Evolutionary conservation across 1,284 basidiomycete genomes (phyloP).

Genomic region (Thecaphora thlaspeos): DNA sequence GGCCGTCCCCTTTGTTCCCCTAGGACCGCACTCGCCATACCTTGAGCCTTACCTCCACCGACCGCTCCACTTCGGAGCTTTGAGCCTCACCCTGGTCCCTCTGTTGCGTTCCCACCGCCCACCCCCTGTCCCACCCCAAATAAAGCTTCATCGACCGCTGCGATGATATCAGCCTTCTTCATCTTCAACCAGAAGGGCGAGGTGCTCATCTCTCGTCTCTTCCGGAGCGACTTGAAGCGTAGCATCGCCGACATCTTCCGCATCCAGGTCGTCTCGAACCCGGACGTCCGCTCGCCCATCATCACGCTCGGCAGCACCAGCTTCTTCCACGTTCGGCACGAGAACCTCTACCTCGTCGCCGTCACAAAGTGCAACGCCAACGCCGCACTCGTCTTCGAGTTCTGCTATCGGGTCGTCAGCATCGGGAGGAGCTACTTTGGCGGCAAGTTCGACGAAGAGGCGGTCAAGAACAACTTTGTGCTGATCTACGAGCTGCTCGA

Average conservation of each 20-base stretch:
- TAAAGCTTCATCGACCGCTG: no score
- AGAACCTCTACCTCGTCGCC: slow-evolving; percentile 90
- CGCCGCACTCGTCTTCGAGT: slow-evolving; percentile 96
- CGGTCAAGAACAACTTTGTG: slow-evolving; percentile 92
- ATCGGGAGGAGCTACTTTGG: slow-evolving; percentile 94
- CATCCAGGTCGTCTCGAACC: slow-evolving; percentile 93
- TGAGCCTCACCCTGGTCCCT: no score
- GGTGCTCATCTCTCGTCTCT: slow-evolving; percentile 58
- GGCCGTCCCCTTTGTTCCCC: no score
- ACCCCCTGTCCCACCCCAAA: no score
- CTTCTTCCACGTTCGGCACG: slow-evolving; percentile 93
- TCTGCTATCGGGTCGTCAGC: slow-evolving; percentile 90
- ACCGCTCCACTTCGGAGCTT: no score
- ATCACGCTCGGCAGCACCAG: slow-evolving; percentile 95
- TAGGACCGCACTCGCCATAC: no score
- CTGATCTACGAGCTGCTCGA: slow-evolving; percentile 54
- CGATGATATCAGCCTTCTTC: slow-evolving; percentile 73
- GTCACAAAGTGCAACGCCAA: slow-evolving; percentile 98
- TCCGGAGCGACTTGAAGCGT: slow-evolving; percentile 50
- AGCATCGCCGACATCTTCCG: slow-evolving; percentile 55
- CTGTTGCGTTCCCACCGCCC: no score
- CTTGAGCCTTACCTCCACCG: no score
- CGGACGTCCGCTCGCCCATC: slow-evolving; percentile 92
- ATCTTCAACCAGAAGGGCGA: slow-evolving; percentile 98
- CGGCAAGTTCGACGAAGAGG: slow-evolving; percentile 93